phyloP scores from a whole-genome alignment of 768 basidiomycete genomes.

The Holtermanniella nyarrowii region DNA sequence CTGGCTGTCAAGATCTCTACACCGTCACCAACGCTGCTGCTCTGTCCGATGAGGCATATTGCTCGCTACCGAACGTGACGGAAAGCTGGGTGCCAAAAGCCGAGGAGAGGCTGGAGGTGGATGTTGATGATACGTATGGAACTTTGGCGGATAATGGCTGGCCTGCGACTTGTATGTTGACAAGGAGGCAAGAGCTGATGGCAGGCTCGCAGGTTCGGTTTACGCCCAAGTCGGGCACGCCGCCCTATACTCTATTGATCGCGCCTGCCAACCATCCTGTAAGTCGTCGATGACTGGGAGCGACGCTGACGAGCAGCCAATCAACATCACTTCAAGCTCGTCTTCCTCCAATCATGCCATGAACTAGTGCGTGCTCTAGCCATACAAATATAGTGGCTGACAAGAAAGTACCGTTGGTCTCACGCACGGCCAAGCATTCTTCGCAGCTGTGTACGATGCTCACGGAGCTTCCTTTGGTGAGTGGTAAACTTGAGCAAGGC shows the following conservation, averaged over 20 bases:
- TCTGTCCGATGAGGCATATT: slow-evolving; percentile 4
- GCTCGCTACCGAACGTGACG: slow-evolving; percentile 8
- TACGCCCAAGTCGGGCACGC: slow-evolving; percentile 25
- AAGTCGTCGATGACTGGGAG: background rate
- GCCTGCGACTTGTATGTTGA: slow-evolving; percentile 19
- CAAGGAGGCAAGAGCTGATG: background rate
- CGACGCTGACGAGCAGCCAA: slow-evolving; percentile 4
- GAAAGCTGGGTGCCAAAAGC: slow-evolving; percentile 21
- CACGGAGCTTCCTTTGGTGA: slow-evolving; percentile 14
- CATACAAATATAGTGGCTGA: background rate
- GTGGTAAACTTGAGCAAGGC: background rate
- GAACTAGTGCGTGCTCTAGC: slow-evolving; percentile 11
- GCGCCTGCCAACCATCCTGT: slow-evolving; percentile 25
- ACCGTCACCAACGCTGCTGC: slow-evolving; percentile 21
- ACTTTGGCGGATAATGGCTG: slow-evolving; percentile 20
- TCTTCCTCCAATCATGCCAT: slow-evolving; percentile 4
- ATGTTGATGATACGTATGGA: slow-evolving; percentile 12
- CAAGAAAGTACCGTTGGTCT: background rate
- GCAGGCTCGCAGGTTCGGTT: slow-evolving; percentile 3
- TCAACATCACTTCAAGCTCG: slow-evolving; percentile 22
- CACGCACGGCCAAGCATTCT: slow-evolving; percentile 31
- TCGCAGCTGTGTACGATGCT: slow-evolving; percentile 21
- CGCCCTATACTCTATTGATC: slow-evolving; percentile 23
- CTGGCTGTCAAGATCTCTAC: slow-evolving; percentile 28
- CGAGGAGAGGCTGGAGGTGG: slow-evolving; percentile 16